Evolutionary conservation across 306 rosid genomes (phyloP).

Genomic region (Notholithocarpus densiflorus): DNA sequence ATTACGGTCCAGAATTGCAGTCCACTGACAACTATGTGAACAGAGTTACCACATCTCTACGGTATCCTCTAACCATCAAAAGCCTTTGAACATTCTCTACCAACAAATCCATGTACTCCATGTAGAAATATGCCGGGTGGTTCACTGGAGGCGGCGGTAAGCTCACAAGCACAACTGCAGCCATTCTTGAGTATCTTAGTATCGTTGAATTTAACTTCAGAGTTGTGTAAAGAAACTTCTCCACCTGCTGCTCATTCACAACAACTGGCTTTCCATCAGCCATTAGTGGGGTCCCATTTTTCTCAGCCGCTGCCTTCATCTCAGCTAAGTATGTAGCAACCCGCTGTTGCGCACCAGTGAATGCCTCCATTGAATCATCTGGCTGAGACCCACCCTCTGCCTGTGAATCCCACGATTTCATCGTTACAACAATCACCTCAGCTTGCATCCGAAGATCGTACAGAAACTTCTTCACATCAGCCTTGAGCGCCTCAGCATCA

Average conservation of each 20-base stretch:
- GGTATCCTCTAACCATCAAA: constrained; percentile 94
- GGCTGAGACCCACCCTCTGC: constrained; percentile 57
- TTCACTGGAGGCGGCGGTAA: constrained; percentile 90
- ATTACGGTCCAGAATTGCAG: constrained; percentile 34
- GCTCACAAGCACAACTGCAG: constrained; percentile 93
- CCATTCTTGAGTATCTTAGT: constrained; percentile 95
- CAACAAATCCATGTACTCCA: constrained; percentile 99
- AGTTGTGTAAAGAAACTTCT: constrained; percentile 87
- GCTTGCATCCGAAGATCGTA: constrained; percentile 99
- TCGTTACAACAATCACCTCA: constrained; percentile 83
- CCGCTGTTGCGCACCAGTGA: constrained; percentile 60
- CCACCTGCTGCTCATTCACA: constrained; percentile 86
- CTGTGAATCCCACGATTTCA: constrained; percentile 79
- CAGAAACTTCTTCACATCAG: constrained; percentile 91
- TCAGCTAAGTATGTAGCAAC: constrained; percentile 55
- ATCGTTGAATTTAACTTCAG: constrained; percentile 82
- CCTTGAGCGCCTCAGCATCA: constrained; percentile 89
- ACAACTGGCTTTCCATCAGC: constrained; percentile 81
- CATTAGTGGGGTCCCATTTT: constrained; percentile 64
- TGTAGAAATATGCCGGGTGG: constrained; percentile 88
- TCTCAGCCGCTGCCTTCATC: constrained; percentile 59
- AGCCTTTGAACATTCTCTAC: constrained; percentile 94
- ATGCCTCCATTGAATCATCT: constrained; percentile 82
- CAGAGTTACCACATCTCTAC: constrained; percentile 90
- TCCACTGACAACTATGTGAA: constrained; percentile 63